Evolutionary conservation across 345 rosid species (phyloP).

Genomic region (Rubroshorea leprosula): DNA sequence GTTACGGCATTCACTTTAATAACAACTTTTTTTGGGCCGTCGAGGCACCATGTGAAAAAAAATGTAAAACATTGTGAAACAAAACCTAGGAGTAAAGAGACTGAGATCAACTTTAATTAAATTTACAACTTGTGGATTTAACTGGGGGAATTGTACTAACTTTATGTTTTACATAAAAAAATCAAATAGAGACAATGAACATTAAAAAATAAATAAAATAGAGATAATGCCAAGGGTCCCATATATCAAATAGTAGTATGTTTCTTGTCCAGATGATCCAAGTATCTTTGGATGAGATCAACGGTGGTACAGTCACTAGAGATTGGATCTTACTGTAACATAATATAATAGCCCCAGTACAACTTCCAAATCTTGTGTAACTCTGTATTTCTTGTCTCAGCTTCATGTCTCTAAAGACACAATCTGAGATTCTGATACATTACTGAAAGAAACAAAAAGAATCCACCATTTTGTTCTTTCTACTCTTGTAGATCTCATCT

Average conservation of each 20-base stretch:
- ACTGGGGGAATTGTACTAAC: too few species aligned
- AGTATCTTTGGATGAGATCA: constrained; percentile 7
- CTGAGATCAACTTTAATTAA: too few species aligned
- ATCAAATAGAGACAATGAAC: too few species aligned
- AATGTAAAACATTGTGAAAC: too few species aligned
- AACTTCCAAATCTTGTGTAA: constrained; percentile 9
- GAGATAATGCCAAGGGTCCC: constrained; percentile 21
- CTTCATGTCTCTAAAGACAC: constrained; percentile 5
- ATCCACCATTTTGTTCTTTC: neutral
- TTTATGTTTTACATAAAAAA: too few species aligned
- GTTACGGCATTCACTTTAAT: too few species aligned
- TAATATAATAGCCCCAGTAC: neutral
- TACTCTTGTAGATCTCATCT: neutral
- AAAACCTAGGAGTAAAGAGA: too few species aligned
- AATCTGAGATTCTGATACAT: constrained; percentile 2
- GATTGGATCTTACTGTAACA: neutral
- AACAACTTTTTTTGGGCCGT: too few species aligned
- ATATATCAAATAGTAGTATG: too few species aligned
- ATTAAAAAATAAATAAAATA: too few species aligned
- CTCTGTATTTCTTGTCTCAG: constrained; percentile 9
- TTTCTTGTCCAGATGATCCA: constrained; percentile 10
- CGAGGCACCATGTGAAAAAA: too few species aligned
- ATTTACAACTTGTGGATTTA: too few species aligned
- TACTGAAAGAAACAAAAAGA: neutral
- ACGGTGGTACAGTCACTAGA: constrained; percentile 10